These are phyloP conservation scores for Neoboletus brunneissimus DNA, from an alignment of 768 basidiomycete genomes.

Conservation along the genomic window DNA sequence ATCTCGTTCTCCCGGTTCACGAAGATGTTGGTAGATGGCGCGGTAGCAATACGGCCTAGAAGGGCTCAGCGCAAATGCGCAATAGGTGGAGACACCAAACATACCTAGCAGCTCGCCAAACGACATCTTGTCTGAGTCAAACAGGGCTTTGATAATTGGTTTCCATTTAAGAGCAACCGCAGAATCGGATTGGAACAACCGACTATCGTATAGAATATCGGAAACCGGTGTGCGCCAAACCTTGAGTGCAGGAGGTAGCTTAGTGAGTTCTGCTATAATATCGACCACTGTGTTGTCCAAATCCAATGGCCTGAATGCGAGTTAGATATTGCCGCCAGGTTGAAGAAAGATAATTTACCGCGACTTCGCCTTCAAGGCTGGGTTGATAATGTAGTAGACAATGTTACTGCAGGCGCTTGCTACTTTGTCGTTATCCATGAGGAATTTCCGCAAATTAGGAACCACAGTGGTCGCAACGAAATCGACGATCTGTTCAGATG, in stretches of 20 bases:
- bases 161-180: conserved; percentile 64
- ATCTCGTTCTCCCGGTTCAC: conserved; percentile 94
- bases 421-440: conserved; percentile 83
- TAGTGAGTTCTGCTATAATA: conserved; percentile 76
- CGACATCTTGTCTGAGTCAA: conserved; percentile 84
- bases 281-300: conserved; percentile 64
- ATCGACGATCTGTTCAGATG: conserved; percentile 53
- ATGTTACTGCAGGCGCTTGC: conserved; percentile 78
- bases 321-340: conserved; percentile 4
- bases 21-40: conserved; percentile 94
- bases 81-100: conserved; percentile 32
- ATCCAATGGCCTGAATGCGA: conserved; percentile 65
- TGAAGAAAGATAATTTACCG: conserved; percentile 45
- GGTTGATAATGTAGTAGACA: conserved; percentile 77
- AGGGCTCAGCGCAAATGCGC: conserved; percentile 22
- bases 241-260: conserved; percentile 72
- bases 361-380: conserved; percentile 73
- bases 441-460: conserved; percentile 72
- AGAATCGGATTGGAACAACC: conserved; percentile 77
- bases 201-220: conserved; percentile 81
- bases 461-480: conserved; percentile 70
- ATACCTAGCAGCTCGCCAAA: conserved; percentile 81
- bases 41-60: conserved; percentile 72
- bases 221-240: conserved; percentile 79
- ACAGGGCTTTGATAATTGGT: conserved; percentile 71